Evolutionary conservation across 176 grass and related monocot species (phyloP).

Genomic region (Raddia distichophylla): DNA sequence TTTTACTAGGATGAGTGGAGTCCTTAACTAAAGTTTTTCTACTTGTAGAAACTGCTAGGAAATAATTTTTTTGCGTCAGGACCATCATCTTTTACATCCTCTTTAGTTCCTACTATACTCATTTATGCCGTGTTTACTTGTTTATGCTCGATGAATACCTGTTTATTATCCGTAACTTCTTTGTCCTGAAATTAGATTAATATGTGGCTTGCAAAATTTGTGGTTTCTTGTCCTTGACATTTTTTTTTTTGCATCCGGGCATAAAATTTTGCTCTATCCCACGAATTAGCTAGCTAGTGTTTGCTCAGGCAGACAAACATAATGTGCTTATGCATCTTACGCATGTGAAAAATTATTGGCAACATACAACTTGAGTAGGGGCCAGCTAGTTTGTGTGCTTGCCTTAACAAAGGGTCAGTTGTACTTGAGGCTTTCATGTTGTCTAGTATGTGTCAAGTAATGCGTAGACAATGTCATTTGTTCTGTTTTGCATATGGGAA

Average conservation of each 20-base stretch:
- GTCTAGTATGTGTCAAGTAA: no score
- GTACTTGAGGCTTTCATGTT: no score
- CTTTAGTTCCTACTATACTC: no score
- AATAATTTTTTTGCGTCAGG: no score
- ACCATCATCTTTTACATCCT: no score
- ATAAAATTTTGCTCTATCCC: not conserved
- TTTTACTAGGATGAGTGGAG: no score
- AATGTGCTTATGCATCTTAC: constrained; percentile 16
- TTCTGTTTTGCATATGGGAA: no score
- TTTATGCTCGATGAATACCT: not conserved
- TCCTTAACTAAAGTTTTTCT: no score
- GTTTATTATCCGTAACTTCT: no score
- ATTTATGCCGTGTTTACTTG: not conserved
- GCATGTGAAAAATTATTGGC: constrained; percentile 5
- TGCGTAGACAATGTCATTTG: no score
- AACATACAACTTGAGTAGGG: not conserved
- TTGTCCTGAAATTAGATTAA: constrained; percentile 80
- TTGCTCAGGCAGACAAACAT: not conserved
- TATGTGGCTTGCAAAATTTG: constrained; percentile 44
- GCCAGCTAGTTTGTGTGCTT: not conserved
- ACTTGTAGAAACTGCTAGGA: no score
- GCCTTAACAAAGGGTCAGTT: no score
- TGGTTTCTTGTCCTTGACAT: constrained; percentile 26
- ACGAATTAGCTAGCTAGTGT: not conserved
- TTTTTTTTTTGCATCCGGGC: not conserved